Percentiles rank a stretch among this genome's conserved stretches.
These are phyloP conservation scores for Maudiozyma turicensis DNA, from an alignment of 805 yeast species.

Conservation along the genomic window DNA sequence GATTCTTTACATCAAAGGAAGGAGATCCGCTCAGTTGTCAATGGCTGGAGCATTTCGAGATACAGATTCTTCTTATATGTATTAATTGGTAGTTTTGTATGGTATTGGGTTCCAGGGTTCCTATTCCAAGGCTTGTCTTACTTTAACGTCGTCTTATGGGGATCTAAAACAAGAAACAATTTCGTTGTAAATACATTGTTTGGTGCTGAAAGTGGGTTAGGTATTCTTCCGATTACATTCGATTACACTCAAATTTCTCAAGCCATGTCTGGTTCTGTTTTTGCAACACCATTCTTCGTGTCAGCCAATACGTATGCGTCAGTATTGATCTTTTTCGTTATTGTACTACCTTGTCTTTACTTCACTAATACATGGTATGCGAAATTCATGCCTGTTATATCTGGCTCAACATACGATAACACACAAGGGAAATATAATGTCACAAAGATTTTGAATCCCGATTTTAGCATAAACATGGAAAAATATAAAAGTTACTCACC, in stretches of 20 bases:
- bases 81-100: slow-evolving; percentile 37
- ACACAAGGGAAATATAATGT: slow-evolving; percentile 39
- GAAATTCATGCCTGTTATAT: slow-evolving; percentile 46
- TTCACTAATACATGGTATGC: slow-evolving; percentile 49
- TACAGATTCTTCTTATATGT: slow-evolving; percentile 39
- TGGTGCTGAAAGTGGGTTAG: slow-evolving; percentile 49
- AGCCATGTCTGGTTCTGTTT: slow-evolving; percentile 44
- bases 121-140: slow-evolving; percentile 50
- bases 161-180: slow-evolving; percentile 34
- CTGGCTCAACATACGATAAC: slow-evolving; percentile 32
- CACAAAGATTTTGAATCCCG: slow-evolving; percentile 35
- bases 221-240: slow-evolving; percentile 44
- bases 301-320: slow-evolving; percentile 34
- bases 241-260: slow-evolving; percentile 50
- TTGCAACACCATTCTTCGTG: slow-evolving; percentile 43
- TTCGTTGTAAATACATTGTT: slow-evolving; percentile 51
- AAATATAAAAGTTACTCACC: slow-evolving; percentile 49
- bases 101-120: slow-evolving; percentile 58
- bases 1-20: slow-evolving; percentile 37
- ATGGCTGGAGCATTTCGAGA: slow-evolving; percentile 53
- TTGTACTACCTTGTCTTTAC: slow-evolving; percentile 41
- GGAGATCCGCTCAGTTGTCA: slow-evolving; percentile 34
- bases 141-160: slow-evolving; percentile 40
- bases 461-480: slow-evolving; percentile 34
- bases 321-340: slow-evolving; percentile 41